phyloP scores from a whole-genome alignment of 371 early-diverging fungal genomes.

The Mortierella sp. region DNA sequence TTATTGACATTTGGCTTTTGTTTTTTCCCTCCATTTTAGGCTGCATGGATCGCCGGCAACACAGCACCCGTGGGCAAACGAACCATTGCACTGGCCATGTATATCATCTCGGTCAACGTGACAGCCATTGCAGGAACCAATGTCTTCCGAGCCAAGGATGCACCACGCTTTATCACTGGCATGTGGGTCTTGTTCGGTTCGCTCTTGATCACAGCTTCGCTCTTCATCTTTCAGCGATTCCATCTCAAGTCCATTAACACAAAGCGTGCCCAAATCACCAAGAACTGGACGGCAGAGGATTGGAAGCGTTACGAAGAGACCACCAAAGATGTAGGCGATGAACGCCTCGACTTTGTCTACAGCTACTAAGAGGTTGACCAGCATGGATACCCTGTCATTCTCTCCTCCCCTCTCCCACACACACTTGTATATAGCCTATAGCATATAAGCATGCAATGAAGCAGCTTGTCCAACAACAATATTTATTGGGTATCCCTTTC shows the following conservation, averaged over 20 bases:
- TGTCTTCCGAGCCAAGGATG: conserved; percentile 54
- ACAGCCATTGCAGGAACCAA: conserved; percentile 56
- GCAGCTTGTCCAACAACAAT: no score
- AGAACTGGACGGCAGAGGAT: conserved; percentile 41
- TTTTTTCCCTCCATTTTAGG: conserved; percentile 11
- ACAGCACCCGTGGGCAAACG: conserved; percentile 62
- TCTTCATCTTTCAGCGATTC: conserved; percentile 37
- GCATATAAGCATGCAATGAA: no score
- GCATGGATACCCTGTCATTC: no score
- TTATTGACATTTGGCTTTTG: neutral
- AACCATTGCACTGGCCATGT: conserved; percentile 60
- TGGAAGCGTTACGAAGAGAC: conserved; percentile 42
- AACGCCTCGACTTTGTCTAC: conserved; percentile 24
- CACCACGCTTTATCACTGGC: conserved; percentile 40
- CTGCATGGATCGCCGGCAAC: conserved; percentile 64
- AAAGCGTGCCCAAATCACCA: conserved; percentile 27
- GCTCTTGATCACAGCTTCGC: conserved; percentile 12
- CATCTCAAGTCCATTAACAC: conserved; percentile 18
- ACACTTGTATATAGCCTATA: no score
- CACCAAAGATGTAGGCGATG: conserved; percentile 38
- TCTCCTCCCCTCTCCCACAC: neutral
- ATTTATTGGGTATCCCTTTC: no score
- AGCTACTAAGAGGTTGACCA: conserved; percentile 1
- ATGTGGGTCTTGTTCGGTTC: conserved; percentile 47
- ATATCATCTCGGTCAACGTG: conserved; percentile 55